These are phyloP conservation scores for Lachnellula subtilissima DNA, from an alignment of 2,329 filamentous ascomycete species.

Conservation along the genomic window DNA sequence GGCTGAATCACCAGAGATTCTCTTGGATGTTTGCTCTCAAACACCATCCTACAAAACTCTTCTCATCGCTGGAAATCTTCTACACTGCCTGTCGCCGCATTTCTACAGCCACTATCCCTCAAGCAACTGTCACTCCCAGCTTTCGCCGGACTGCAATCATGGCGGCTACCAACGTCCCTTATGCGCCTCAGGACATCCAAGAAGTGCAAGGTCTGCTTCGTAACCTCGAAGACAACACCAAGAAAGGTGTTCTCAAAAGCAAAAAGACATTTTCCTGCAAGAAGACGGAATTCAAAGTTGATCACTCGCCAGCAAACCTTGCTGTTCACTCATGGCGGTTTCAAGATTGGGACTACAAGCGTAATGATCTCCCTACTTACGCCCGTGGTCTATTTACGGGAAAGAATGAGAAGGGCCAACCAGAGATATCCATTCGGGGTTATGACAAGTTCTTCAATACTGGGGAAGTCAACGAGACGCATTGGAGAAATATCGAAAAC, in stretches of 20 bases:
- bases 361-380: constrained; percentile 77
- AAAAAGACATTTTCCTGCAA: constrained; percentile 67
- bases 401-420: constrained; percentile 54
- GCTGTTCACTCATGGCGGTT: constrained; percentile 88
- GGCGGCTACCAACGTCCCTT: constrained; percentile 54
- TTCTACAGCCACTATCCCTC: constrained; percentile 3
- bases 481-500: constrained; percentile 72
- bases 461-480: constrained; percentile 73
- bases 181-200: constrained; percentile 62
- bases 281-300: constrained; percentile 71
- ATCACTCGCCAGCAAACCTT: constrained; percentile 56
- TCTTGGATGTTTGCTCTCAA: neutral
- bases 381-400: constrained; percentile 93
- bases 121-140: neutral
- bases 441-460: constrained; percentile 99
- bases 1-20: neutral
- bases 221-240: constrained; percentile 60
- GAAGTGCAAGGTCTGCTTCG: constrained; percentile 47
- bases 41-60: neutral
- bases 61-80: neutral
- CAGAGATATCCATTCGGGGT: constrained; percentile 80
- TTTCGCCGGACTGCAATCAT: constrained; percentile 36
- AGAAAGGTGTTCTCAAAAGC: constrained; percentile 51
- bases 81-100: neutral
- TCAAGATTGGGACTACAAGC: constrained; percentile 95